phyloP scores from a whole-genome alignment of 495 filamentous ascomycete genomes.

The Hypoxylon perforatum region DNA sequence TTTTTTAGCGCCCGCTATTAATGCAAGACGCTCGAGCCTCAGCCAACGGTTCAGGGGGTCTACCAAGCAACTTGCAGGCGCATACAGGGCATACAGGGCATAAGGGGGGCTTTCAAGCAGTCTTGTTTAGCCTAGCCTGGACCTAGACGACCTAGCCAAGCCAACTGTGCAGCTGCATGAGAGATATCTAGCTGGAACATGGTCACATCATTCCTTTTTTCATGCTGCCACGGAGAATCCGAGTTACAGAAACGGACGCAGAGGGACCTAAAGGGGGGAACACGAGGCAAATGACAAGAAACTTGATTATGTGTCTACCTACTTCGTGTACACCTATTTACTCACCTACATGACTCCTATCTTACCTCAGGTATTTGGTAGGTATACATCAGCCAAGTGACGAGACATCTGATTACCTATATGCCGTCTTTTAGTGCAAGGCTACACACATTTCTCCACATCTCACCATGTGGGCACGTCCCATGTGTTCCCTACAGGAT shows the following conservation, averaged over 20 bases:
- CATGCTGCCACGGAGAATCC: not conserved
- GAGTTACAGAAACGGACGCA: not conserved
- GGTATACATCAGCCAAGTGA: no score
- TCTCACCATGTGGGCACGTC: slow-evolving; percentile 21
- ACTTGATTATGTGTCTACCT: no score
- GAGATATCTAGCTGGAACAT: slow-evolving; percentile 6
- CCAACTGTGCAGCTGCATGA: slow-evolving; percentile 12
- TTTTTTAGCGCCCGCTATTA: slow-evolving; percentile 22
- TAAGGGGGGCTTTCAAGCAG: not conserved
- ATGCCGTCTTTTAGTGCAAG: not conserved
- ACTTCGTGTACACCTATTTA: no score
- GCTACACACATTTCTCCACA: slow-evolving; percentile 14
- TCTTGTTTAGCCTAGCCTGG: slow-evolving; percentile 1
- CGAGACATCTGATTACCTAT: not conserved
- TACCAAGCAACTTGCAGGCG: slow-evolving; percentile 18
- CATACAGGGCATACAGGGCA: slow-evolving; percentile 10
- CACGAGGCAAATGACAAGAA: not conserved
- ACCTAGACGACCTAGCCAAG: not conserved
- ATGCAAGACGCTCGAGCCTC: slow-evolving; percentile 35
- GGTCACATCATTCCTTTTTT: slow-evolving; percentile 32
- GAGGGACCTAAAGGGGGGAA: no score
- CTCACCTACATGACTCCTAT: no score
- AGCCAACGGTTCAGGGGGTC: not conserved
- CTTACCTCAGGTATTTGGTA: no score
- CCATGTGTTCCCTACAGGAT: slow-evolving; percentile 28